A percentile compares a stretch with the other conserved stretches of the same genome.
Conservation (phyloP, 2,329 filamentous ascomycete species). For the Colletotrichum cuscutae region DNA sequence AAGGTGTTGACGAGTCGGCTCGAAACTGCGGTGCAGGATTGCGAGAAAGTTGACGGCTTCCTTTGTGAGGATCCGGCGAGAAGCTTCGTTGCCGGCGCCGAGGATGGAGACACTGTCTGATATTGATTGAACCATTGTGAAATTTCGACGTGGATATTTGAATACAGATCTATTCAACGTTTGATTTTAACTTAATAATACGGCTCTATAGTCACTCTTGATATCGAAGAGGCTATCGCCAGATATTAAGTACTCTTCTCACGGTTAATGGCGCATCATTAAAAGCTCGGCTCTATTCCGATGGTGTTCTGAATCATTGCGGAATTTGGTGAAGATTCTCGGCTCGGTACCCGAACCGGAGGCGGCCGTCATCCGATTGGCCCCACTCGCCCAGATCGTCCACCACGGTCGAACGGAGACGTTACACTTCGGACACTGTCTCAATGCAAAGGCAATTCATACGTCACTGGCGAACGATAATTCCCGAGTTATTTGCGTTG, state of each 20-base stretch:
- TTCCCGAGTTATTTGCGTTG: not conserved
- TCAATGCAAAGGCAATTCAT: not conserved
- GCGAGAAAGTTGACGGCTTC: constrained; percentile 86
- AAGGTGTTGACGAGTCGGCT: constrained; percentile 81
- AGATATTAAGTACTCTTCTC: constrained; percentile 10
- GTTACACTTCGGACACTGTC: not conserved
- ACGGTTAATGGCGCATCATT: not conserved
- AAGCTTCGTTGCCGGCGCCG: constrained; percentile 75
- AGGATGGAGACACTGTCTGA: constrained; percentile 74
- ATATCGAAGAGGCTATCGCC: not conserved
- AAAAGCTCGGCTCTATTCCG: constrained; percentile 17
- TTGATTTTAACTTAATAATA: no score
- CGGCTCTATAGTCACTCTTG: not conserved
- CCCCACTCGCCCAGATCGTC: not conserved
- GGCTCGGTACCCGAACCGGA: constrained; percentile 6
- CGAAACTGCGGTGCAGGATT: constrained; percentile 88
- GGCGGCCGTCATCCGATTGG: constrained; percentile 26
- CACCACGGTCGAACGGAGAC: constrained; percentile 23
- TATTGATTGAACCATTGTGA: constrained; percentile 15
- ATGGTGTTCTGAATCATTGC: not conserved
- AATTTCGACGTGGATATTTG: not conserved
- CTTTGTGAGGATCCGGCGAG: constrained; percentile 84
- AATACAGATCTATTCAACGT: no score
- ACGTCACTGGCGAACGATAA: not conserved
- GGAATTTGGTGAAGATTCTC: not conserved